Conservation (phyloP, 768 basidiomycete species). For the Cystobasidium ongulense region DNA sequence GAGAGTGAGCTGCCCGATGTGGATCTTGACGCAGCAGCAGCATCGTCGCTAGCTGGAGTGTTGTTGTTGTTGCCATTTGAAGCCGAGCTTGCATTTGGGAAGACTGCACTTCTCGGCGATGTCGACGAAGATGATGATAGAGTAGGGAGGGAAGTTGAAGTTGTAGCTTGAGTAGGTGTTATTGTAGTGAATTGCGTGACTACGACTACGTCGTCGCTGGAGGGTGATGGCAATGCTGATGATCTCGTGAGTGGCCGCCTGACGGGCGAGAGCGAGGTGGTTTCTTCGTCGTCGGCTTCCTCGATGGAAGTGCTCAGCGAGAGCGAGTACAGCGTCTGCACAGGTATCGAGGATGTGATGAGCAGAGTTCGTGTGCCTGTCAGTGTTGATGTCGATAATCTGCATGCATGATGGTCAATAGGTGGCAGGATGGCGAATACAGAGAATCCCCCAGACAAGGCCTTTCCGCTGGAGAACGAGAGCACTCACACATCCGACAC, state of each 20-base stretch:
- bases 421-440: not conserved
- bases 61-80: too few species aligned
- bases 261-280: not conserved
- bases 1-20: not conserved
- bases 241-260: not conserved
- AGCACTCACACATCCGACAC: not conserved
- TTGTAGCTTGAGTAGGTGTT: not conserved
- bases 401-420: not conserved
- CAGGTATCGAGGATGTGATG: not conserved
- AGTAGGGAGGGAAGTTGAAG: not conserved
- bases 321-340: not conserved
- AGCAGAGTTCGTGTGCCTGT: not conserved
- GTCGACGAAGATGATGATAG: not conserved
- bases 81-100: not conserved
- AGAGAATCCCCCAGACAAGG: not conserved
- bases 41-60: not conserved
- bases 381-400: not conserved
- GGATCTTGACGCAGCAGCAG: not conserved
- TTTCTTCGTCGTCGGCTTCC: not conserved
- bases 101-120: not conserved
- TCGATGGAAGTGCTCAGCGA: not conserved
- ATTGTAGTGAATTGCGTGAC: slow-evolving; percentile 8
- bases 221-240: not conserved
- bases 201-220: not conserved
- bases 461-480: not conserved